A percentile compares a stretch with the other conserved stretches of the same genome.
Conservation (phyloP, 768 basidiomycete species). For the Gautieria morchelliformis region DNA sequence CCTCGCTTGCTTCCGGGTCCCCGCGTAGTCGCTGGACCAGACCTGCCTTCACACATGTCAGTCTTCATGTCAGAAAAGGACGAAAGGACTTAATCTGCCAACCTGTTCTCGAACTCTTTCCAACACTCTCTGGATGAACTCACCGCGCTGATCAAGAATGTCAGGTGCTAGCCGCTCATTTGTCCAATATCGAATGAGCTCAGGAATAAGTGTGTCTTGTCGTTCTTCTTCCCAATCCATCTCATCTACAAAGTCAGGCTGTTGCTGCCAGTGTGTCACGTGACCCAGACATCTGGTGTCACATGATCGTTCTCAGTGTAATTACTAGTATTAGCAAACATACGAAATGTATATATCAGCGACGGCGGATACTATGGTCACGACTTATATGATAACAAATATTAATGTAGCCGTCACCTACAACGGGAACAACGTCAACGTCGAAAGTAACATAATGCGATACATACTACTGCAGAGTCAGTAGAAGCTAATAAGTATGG, state of each 20-base stretch:
- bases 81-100: constrained; percentile 17
- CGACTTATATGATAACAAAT: too few relatives aligned
- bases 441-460: too few relatives aligned
- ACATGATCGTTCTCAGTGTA: too few relatives aligned
- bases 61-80: background rate
- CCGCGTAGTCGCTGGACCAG: constrained; percentile 61
- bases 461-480: too few relatives aligned
- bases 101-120: constrained; percentile 82
- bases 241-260: background rate
- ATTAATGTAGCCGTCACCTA: background rate
- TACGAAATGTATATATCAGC: too few relatives aligned
- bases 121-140: constrained; percentile 51
- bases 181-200: constrained; percentile 75
- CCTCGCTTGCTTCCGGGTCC: constrained; percentile 79
- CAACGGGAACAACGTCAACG: too few relatives aligned
- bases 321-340: too few relatives aligned
- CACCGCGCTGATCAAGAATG: constrained; percentile 64
- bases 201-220: constrained; percentile 43
- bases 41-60: constrained; percentile 49
- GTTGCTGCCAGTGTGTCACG: too few relatives aligned
- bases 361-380: too few relatives aligned
- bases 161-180: constrained; percentile 80
- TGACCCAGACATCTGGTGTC: too few relatives aligned
- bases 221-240: constrained; percentile 25
- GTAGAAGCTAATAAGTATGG: too few relatives aligned